Evolutionary conservation across 345 rosid genomes (phyloP).

Genomic region (Gossypium ekmanianum): DNA sequence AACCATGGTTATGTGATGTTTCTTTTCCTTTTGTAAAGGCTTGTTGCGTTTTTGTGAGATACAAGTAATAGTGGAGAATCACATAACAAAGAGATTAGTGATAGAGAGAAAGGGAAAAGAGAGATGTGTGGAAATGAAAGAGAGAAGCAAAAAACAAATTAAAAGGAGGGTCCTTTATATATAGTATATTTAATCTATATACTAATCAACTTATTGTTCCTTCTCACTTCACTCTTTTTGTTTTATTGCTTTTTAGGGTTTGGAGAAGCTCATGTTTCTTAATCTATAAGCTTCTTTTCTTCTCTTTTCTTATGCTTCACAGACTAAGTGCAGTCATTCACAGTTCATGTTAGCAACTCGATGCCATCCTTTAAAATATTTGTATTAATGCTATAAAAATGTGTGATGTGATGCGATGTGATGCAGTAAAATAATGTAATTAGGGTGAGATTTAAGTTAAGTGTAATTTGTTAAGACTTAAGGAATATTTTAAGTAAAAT

Average conservation of each 20-base stretch:
- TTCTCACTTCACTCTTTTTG: constrained; percentile 41
- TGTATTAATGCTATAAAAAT: not conserved
- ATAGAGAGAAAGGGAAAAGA: constrained; percentile 19
- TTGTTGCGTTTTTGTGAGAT: constrained; percentile 36
- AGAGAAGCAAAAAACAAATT: constrained; percentile 46
- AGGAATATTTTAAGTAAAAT: not conserved
- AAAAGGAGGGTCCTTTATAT: constrained; percentile 67
- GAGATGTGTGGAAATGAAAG: constrained; percentile 36
- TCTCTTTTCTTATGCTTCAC: not conserved
- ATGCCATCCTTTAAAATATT: too few relatives aligned
- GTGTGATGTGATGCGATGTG: not conserved
- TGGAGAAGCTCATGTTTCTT: constrained; percentile 41
- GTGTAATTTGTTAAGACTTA: constrained; percentile 3
- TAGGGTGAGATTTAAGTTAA: not conserved
- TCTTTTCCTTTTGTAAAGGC: constrained; percentile 45
- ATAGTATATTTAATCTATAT: constrained; percentile 18
- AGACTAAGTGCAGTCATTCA: not conserved
- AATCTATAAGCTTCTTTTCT: constrained; percentile 37
- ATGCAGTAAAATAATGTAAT: not conserved
- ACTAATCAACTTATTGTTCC: not conserved
- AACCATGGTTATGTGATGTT: constrained; percentile 57
- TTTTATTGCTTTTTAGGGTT: constrained; percentile 60
- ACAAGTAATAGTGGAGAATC: constrained; percentile 41
- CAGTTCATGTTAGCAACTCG: not conserved
- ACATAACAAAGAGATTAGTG: constrained; percentile 25